These are phyloP conservation scores for Kandelia obovata DNA, from an alignment of 345 rosid species.

Conservation along the genomic window DNA sequence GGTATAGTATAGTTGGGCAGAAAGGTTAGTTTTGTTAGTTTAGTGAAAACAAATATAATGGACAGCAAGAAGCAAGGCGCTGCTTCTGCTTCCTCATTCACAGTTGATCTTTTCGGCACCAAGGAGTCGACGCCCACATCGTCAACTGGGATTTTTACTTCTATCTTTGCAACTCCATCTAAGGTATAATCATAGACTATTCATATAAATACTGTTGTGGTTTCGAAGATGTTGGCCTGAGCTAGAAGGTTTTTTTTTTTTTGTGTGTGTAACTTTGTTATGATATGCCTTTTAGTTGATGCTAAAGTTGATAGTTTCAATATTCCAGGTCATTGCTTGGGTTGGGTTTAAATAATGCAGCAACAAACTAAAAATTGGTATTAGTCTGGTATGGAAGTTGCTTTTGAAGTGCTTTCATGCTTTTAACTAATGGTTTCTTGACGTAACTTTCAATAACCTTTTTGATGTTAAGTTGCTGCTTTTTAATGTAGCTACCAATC, in stretches of 20 bases:
- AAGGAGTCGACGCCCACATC: slow-evolving; percentile 49
- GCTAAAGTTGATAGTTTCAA: neutral
- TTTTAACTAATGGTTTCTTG: neutral
- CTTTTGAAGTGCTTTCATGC: neutral
- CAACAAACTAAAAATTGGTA: neutral
- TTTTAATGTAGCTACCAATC: neutral
- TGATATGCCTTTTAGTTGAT: neutral
- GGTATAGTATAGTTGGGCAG: neutral
- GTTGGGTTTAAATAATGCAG: neutral
- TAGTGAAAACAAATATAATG: slow-evolving; percentile 28
- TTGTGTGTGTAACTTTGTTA: neutral
- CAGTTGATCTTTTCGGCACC: slow-evolving; percentile 62
- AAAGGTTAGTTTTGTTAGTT: neutral
- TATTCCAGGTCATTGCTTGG: neutral
- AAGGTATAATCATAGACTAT: slow-evolving; percentile 28
- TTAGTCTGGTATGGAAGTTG: neutral
- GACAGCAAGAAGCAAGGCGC: slow-evolving; percentile 44
- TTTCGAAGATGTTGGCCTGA: neutral
- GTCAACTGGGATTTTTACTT: slow-evolving; percentile 50
- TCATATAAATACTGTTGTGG: neutral
- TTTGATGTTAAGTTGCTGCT: too few species aligned
- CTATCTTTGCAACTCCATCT: slow-evolving; percentile 61
- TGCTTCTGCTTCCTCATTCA: slow-evolving; percentile 48
- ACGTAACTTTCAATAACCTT: neutral
- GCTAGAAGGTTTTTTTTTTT: neutral